Percentiles rank a stretch among this genome's conserved stretches.
Evolutionary conservation across 208 protist species (phyloP).

Genomic region (Trypanosoma rangeli): DNA sequence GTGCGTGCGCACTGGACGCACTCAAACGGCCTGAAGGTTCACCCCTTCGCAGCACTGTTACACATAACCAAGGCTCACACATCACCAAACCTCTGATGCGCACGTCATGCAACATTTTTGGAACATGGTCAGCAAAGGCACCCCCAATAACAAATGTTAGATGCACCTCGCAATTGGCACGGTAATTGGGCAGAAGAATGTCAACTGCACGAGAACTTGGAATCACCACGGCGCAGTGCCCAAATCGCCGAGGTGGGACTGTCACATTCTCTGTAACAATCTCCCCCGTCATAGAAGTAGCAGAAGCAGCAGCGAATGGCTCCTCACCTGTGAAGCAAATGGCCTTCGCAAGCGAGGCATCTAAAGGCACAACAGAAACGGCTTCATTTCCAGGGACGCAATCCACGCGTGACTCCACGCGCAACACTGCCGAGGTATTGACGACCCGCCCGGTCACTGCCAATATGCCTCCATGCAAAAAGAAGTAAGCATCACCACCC

Average conservation of each 20-base stretch:
- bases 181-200: background rate
- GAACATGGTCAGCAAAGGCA: slow-evolving; percentile 21
- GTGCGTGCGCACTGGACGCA: background rate
- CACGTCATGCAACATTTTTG: slow-evolving; percentile 18
- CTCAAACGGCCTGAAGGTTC: background rate
- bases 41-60: slow-evolving; percentile 16
- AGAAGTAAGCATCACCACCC: slow-evolving; percentile 9
- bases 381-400: slow-evolving; percentile 39
- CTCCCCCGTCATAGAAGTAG: background rate
- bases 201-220: slow-evolving; percentile 1
- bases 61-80: slow-evolving; percentile 30
- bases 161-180: slow-evolving; percentile 21
- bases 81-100: slow-evolving; percentile 20
- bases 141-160: slow-evolving; percentile 34
- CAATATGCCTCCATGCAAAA: slow-evolving; percentile 23
- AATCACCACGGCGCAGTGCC: slow-evolving; percentile 27
- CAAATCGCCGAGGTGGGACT: slow-evolving; percentile 27
- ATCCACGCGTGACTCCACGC: slow-evolving; percentile 40
- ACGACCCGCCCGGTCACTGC: slow-evolving; percentile 18
- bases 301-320: background rate
- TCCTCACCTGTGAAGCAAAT: slow-evolving; percentile 5
- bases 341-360: slow-evolving; percentile 13
- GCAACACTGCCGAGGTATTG: slow-evolving; percentile 34
- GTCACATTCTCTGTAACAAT: background rate
- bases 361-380: slow-evolving; percentile 28